Evolutionary conservation across 1,139 yeast genomes (phyloP), one percentile per base, ranked within the genome.

Genomic region (Nematodospora anomalae): DNA sequence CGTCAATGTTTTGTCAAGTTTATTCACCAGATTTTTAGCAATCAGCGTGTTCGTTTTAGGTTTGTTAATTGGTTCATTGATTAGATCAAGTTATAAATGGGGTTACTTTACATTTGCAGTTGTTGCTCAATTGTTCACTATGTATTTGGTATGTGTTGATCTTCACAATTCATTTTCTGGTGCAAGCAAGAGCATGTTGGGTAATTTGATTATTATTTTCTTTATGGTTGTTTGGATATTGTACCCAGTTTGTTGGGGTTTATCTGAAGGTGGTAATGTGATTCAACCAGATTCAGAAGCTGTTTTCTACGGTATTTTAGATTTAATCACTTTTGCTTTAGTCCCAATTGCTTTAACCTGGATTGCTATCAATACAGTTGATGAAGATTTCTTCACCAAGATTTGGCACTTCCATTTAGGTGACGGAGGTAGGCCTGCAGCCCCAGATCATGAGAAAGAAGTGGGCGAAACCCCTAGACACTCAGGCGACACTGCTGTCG

Each of bases 281-380:
- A 79, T 80, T 45, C 76, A 74, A 48, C 81, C 82, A 28, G 83
- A 78, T 51, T 72, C 81, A n/a, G 85, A 79, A 55, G 79, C 81
- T 35, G 80, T 73, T 13, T 80, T 79, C 60, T 78, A 76, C 49
- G 86, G 86, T 62, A 61, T 80, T 34, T 64, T 80, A 47, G 86
- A 80, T 52, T 50, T 79, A 36, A 48, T 71, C 32, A 59, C 62
- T 35, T 75, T 74, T 51, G 66, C 64, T 31, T 33, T 67, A 31
- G 47, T 74, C 35, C 81, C 81, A 42, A 50, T 61, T 20, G 33
- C 50, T 13, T 57, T 67, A 42, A 61, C 69, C 10, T 62, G 64
- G 56, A 27, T 57, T 24, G 62, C 62, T 32, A 50, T 58, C 26
- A 38, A 45, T 9, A 48, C 50, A 11, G 50, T 63, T 25, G 68